phyloP scores from a whole-genome alignment of 306 rosid species.

The Elaeagnus macrophylla region DNA sequence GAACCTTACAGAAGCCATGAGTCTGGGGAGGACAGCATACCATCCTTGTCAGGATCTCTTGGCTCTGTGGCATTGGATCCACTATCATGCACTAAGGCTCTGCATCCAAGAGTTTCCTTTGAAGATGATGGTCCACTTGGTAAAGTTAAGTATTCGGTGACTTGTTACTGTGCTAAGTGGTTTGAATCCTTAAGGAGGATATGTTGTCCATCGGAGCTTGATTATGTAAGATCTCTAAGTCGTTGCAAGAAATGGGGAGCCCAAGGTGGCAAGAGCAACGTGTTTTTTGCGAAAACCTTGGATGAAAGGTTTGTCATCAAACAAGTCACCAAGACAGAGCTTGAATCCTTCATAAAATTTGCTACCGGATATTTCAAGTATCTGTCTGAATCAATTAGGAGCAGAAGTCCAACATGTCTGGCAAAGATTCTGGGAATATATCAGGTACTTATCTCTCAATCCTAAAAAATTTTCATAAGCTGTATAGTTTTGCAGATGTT shows the following conservation, averaged over 20 bases:
- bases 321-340: conserved; percentile 88
- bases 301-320: conserved; percentile 91
- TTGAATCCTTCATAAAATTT: conserved; percentile 79
- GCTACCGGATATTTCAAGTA: conserved; percentile 82
- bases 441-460: conserved; percentile 50
- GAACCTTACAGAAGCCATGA: conserved; percentile 53
- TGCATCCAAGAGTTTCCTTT: conserved; percentile 79
- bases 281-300: conserved; percentile 85
- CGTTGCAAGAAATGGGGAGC: conserved; percentile 98
- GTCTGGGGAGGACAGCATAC: conserved; percentile 48
- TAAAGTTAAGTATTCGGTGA: conserved; percentile 60
- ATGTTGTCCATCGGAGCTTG: conserved; percentile 85
- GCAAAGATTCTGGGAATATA: conserved; percentile 95
- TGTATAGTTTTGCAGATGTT: not conserved
- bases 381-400: conserved; percentile 59
- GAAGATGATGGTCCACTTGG: conserved; percentile 74
- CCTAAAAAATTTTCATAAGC: not conserved
- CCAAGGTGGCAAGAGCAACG: conserved; percentile 98
- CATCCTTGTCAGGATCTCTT: conserved; percentile 57
- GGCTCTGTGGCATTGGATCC: conserved; percentile 46
- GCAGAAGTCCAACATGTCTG: conserved; percentile 85
- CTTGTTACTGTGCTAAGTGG: conserved; percentile 70
- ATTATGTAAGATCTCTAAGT: conserved; percentile 77
- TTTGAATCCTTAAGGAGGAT: conserved; percentile 82
- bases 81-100: conserved; percentile 41